phyloP scores from a whole-genome alignment of 495 filamentous ascomycete species.

The Aspergillus biplanus region DNA sequence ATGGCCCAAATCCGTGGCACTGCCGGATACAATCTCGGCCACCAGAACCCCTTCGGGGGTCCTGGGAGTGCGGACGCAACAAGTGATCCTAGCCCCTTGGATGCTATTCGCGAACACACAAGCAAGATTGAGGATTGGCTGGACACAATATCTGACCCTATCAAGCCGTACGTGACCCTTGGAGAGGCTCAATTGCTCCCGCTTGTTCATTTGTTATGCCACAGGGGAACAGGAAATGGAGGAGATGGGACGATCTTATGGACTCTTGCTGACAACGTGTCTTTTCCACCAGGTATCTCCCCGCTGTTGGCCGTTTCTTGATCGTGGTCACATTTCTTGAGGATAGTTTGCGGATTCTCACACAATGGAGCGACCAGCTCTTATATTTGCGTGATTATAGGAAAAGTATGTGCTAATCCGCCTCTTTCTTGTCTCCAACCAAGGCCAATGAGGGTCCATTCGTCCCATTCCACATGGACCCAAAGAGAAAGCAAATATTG shows the following conservation, averaged over 20 bases:
- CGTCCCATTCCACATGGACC: slow-evolving; percentile 10
- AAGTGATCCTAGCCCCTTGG: slow-evolving; percentile 83
- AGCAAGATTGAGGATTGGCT: slow-evolving; percentile 97
- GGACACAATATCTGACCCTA: slow-evolving; percentile 84
- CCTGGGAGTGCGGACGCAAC: slow-evolving; percentile 62
- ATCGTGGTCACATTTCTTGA: slow-evolving; percentile 99
- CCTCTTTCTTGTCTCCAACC: background rate
- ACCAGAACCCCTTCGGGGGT: slow-evolving; percentile 72
- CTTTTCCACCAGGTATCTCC: slow-evolving; percentile 72
- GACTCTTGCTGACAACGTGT: slow-evolving; percentile 40
- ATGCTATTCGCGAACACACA: slow-evolving; percentile 89
- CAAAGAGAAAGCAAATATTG: slow-evolving; percentile 4
- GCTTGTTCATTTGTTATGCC: background rate
- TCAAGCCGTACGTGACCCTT: slow-evolving; percentile 83
- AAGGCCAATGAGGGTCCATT: background rate
- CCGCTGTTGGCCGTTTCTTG: slow-evolving; percentile 92
- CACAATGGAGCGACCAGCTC: slow-evolving; percentile 97
- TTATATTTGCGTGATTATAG: slow-evolving; percentile 91
- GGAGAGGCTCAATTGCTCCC: background rate
- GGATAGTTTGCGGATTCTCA: slow-evolving; percentile 93
- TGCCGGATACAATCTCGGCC: slow-evolving; percentile 91
- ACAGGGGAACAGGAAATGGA: background rate
- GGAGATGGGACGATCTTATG: slow-evolving; percentile 19
- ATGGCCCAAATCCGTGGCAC: slow-evolving; percentile 98
- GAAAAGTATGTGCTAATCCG: slow-evolving; percentile 66